Evolutionary conservation across 169 alveolate genomes (phyloP).

Genomic region (Toxoplasma gondii): DNA sequence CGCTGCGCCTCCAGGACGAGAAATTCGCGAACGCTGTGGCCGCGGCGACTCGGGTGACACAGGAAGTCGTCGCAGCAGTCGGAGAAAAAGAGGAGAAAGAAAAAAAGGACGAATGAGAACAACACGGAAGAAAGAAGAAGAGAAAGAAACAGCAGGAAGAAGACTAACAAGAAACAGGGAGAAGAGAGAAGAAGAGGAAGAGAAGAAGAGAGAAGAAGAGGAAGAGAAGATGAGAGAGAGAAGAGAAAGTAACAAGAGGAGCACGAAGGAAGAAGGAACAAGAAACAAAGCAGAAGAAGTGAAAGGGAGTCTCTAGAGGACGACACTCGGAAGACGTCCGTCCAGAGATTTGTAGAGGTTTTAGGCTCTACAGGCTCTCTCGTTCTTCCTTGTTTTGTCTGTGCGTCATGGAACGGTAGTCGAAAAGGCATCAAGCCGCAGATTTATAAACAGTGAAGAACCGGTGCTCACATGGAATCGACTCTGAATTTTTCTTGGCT

Average conservation of each 20-base stretch:
- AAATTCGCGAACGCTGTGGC: background rate
- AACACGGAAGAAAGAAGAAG: background rate
- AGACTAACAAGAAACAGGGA: background rate
- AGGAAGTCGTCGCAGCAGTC: background rate
- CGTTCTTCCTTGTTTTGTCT: no score
- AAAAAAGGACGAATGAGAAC: background rate
- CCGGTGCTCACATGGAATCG: no score
- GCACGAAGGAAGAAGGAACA: no score
- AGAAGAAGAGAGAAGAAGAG: background rate
- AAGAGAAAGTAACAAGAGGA: background rate
- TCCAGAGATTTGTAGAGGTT: no score
- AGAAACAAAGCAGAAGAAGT: no score
- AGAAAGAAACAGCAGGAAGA: background rate
- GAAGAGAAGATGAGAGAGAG: background rate
- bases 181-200: background rate
- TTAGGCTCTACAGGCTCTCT: no score
- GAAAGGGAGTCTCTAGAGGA: no score
- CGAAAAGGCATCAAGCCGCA: no score
- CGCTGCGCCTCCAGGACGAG: background rate
- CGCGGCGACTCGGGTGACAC: background rate
- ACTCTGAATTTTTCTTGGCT: no score
- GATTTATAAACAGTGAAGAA: no score
- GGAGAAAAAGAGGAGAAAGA: background rate
- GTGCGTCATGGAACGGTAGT: no score
- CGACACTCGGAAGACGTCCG: no score